phyloP scores from a whole-genome alignment of 1,139 yeast genomes.

The Citeromyces hawaiiensis region DNA sequence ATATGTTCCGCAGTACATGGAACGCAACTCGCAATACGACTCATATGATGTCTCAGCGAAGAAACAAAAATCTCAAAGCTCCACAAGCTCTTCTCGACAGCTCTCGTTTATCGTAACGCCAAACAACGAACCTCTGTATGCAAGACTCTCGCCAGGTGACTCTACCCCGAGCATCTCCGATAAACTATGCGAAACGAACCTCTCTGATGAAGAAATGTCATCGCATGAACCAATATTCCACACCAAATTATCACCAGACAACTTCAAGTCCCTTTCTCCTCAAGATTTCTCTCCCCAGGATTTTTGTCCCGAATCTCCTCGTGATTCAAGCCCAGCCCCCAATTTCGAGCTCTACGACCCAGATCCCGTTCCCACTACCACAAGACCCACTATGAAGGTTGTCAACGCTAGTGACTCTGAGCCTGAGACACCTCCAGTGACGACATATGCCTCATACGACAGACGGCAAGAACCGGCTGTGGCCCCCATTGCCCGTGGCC shows the following conservation, averaged over 20 bases:
- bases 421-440: neutral
- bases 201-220: neutral
- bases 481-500: conserved; percentile 24
- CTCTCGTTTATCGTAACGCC: neutral
- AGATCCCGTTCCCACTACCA: neutral
- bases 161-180: neutral
- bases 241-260: neutral
- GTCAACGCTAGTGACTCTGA: conserved; percentile 6
- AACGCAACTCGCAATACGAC: neutral
- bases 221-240: neutral
- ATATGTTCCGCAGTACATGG: no score
- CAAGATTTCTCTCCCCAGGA: neutral
- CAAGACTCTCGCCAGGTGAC: neutral
- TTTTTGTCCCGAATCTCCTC: neutral
- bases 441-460: conserved; percentile 14
- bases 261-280: neutral
- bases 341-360: neutral
- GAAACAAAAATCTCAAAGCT: no score
- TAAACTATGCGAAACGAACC: neutral
- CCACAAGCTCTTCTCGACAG: neutral
- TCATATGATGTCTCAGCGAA: neutral
- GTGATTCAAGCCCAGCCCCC: neutral
- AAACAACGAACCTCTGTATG: neutral
- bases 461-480: conserved; percentile 37
- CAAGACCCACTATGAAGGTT: conserved; percentile 5